Evolutionary conservation across 2,329 filamentous ascomycete species (phyloP).

Genomic region (Hypoxylon sp.): DNA sequence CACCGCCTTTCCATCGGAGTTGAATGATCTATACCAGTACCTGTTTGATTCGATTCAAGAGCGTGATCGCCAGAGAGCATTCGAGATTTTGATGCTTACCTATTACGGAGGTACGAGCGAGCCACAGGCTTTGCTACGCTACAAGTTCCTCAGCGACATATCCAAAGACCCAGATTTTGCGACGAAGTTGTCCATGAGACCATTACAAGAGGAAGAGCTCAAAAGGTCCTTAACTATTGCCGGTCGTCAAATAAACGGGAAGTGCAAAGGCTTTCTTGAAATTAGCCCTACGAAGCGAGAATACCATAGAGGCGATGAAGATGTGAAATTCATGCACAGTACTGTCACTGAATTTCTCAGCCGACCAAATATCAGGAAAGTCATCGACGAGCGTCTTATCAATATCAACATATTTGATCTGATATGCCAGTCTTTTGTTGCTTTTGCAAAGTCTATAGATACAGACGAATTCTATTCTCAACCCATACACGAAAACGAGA

Average conservation of each 20-base stretch:
- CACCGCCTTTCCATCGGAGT: conserved; percentile 33
- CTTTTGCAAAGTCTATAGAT: conserved; percentile 29
- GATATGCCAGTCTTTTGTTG: conserved; percentile 32
- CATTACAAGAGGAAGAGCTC: conserved; percentile 6
- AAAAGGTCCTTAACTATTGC: not conserved
- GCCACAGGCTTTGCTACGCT: conserved; percentile 12
- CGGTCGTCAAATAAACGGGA: conserved; percentile 37
- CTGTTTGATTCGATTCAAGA: conserved; percentile 37
- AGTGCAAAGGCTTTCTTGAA: conserved; percentile 40
- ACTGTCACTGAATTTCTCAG: conserved; percentile 30
- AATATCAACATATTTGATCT: conserved; percentile 18
- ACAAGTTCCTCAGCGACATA: conserved; percentile 33
- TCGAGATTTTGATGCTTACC: conserved; percentile 21
- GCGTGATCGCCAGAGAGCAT: conserved; percentile 27
- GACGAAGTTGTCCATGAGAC: conserved; percentile 1
- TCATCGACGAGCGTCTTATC: conserved; percentile 8
- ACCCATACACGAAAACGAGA: not conserved
- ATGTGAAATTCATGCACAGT: conserved; percentile 39
- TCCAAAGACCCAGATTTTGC: conserved; percentile 30
- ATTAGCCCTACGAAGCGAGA: not conserved
- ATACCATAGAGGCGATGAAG: not conserved
- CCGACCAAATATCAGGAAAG: conserved; percentile 12
- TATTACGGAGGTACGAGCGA: not conserved
- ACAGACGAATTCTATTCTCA: conserved; percentile 9
- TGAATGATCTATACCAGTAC: conserved; percentile 38